These are phyloP conservation scores for Paramecium caudatum DNA, from an alignment of 73 alveolate genomes.

Conservation along the genomic window DNA sequence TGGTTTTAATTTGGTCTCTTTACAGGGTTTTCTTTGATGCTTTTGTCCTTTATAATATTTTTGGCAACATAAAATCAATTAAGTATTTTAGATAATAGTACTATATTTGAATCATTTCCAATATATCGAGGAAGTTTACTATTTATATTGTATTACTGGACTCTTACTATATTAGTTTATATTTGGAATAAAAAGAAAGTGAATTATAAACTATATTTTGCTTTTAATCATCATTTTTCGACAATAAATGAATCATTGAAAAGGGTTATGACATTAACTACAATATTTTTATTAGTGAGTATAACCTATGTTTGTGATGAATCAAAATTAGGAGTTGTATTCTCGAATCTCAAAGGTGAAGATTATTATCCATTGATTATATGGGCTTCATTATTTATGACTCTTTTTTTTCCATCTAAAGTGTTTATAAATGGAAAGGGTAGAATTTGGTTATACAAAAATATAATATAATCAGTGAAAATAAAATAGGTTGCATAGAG, in stretches of 20 bases:
- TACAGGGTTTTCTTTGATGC: slow-evolving; percentile 41
- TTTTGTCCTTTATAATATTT: not conserved
- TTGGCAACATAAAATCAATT: not conserved
- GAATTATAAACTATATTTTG: slow-evolving; percentile 35
- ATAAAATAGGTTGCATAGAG: not conserved
- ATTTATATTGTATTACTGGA: slow-evolving; percentile 39
- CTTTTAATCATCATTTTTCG: slow-evolving; percentile 63
- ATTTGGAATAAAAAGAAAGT: slow-evolving; percentile 39
- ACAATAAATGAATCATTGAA: slow-evolving; percentile 37
- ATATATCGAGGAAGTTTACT: slow-evolving; percentile 21
- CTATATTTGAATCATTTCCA: slow-evolving; percentile 36
- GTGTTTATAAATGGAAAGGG: slow-evolving; percentile 9
- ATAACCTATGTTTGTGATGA: not conserved
- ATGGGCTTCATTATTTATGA: not conserved
- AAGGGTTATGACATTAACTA: slow-evolving; percentile 52
- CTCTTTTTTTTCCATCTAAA: slow-evolving; percentile 7
- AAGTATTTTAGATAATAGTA: not conserved
- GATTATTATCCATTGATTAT: slow-evolving; percentile 28
- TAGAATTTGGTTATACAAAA: slow-evolving; percentile 37
- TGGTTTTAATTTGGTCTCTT: slow-evolving; percentile 61
- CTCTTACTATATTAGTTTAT: not conserved
- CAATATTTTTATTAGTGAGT: slow-evolving; percentile 25
- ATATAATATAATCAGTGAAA: not conserved
- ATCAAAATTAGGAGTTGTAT: slow-evolving; percentile 34
- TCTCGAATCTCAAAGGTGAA: slow-evolving; percentile 20